These are phyloP conservation scores for Metarhizium humberi DNA, from an alignment of 2,329 filamentous ascomycete genomes.

Conservation along the genomic window DNA sequence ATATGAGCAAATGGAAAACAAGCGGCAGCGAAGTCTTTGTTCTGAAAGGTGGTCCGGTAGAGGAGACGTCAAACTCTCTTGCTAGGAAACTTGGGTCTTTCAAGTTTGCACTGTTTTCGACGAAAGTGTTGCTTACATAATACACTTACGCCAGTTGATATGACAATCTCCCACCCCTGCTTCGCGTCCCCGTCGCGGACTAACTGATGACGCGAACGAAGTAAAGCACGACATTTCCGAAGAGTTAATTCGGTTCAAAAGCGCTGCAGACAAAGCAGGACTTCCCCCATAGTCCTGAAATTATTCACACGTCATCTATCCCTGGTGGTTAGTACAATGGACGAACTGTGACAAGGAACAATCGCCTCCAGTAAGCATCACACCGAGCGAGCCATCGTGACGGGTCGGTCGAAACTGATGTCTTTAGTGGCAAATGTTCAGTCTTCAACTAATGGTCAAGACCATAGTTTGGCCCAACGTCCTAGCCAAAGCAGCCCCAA, in stretches of 20 bases:
- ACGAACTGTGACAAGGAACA: constrained; percentile 21
- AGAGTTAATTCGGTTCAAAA: neutral
- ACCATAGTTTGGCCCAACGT: neutral
- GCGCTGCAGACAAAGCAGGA: neutral
- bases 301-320: constrained; percentile 8
- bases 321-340: constrained; percentile 13
- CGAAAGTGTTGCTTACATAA: neutral
- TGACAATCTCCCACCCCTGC: no score
- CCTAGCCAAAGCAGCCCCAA: neutral
- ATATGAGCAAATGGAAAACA: no score
- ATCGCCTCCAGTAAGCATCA: constrained; percentile 18
- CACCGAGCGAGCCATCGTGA: constrained; percentile 1
- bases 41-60: no score
- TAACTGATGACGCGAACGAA: neutral
- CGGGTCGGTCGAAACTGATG: neutral
- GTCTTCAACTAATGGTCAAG: neutral
- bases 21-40: no score
- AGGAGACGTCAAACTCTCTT: no score
- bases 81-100: no score
- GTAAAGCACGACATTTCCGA: neutral
- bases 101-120: neutral
- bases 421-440: neutral
- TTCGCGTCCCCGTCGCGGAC: neutral
- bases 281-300: neutral
- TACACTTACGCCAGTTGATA: neutral